These are phyloP conservation scores for Cucurbitaria berberidis DNA, from an alignment of 2,329 filamentous ascomycete genomes.

Conservation along the genomic window DNA sequence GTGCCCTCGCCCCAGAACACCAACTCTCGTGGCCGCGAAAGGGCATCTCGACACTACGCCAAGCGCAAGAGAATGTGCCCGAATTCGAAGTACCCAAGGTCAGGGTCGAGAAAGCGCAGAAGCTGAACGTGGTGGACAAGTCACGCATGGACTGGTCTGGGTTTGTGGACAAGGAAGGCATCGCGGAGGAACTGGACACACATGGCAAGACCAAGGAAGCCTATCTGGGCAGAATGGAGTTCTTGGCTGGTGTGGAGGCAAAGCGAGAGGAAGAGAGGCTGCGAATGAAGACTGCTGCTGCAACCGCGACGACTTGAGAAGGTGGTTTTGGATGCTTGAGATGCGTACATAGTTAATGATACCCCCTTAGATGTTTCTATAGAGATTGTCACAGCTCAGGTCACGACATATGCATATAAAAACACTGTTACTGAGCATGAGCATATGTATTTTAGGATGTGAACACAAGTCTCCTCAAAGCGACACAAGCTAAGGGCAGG, in stretches of 20 bases:
- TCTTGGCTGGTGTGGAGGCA: slow-evolving; percentile 64
- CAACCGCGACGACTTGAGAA: slow-evolving; percentile 8
- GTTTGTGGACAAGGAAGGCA: slow-evolving; percentile 66
- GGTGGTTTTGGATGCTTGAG: neutral
- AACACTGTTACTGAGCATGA: neutral
- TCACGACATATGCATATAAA: neutral
- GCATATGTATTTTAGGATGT: neutral
- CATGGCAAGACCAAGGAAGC: slow-evolving; percentile 68
- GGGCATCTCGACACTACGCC: slow-evolving; percentile 1
- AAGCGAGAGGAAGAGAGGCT: slow-evolving; percentile 63
- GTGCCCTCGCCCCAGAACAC: slow-evolving; percentile 52
- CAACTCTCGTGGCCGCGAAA: slow-evolving; percentile 51
- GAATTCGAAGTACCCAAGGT: slow-evolving; percentile 18
- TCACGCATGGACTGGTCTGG: slow-evolving; percentile 69
- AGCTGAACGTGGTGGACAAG: slow-evolving; percentile 71
- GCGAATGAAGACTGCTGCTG: slow-evolving; percentile 50
- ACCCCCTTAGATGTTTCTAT: slow-evolving; percentile 5
- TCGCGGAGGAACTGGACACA: slow-evolving; percentile 65
- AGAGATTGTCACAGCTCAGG: neutral
- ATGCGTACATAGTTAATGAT: slow-evolving; percentile 10
- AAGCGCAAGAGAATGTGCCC: slow-evolving; percentile 23
- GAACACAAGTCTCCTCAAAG: no score
- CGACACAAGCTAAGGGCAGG: neutral
- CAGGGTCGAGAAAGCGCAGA: slow-evolving; percentile 55
- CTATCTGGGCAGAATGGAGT: slow-evolving; percentile 67